Percentiles rank a stretch among this genome's conserved stretches.
Evolutionary conservation across 768 basidiomycete genomes (phyloP).

Genomic region (Tulasnella sp.): DNA sequence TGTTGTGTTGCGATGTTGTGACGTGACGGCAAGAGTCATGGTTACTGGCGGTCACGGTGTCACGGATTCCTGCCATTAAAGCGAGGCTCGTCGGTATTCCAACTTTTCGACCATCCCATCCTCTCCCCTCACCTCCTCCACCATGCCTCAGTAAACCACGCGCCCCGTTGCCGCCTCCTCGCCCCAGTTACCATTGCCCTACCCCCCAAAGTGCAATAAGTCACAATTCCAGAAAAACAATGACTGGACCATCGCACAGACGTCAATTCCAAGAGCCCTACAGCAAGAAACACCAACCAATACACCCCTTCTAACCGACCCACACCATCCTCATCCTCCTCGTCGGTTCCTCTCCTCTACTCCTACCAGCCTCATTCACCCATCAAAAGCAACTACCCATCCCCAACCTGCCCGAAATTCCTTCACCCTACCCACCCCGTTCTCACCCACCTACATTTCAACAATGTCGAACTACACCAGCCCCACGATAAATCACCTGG

Average conservation of each 20-base stretch:
- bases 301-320: constrained; percentile 15
- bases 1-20: background rate
- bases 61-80: background rate
- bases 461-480: constrained; percentile 19
- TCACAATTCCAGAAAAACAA: constrained; percentile 3
- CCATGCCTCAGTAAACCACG: constrained; percentile 20
- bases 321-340: background rate
- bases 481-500: background rate
- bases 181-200: constrained; percentile 10
- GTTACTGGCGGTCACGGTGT: constrained; percentile 6
- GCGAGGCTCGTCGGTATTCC: background rate
- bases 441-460: constrained; percentile 21
- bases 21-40: background rate
- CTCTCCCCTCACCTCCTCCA: constrained; percentile 4
- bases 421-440: background rate
- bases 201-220: background rate
- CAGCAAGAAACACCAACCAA: constrained; percentile 26
- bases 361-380: background rate
- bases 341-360: background rate
- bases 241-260: constrained; percentile 10
- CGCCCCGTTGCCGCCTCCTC: background rate
- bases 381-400: background rate
- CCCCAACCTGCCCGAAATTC: background rate
- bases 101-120: constrained; percentile 6
- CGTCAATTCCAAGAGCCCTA: constrained; percentile 21